Conservation (phyloP, 1,139 yeast species). For the Cylindricascospora bacillispora region DNA sequence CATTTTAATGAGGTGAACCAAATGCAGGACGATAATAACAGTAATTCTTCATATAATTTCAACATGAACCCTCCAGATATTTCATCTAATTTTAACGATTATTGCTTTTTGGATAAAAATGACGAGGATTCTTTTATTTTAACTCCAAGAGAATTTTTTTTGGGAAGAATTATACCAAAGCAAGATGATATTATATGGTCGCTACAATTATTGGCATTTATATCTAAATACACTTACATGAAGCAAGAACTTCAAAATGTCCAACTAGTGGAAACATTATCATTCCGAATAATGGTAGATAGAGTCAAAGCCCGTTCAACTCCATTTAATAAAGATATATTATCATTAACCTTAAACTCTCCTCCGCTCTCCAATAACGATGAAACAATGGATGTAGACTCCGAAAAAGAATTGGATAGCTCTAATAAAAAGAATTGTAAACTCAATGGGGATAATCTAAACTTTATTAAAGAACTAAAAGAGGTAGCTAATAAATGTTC, state of each 20-base stretch:
- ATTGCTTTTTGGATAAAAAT: slow-evolving; percentile 9
- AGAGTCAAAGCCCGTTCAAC: slow-evolving; percentile 11
- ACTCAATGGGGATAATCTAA: background rate
- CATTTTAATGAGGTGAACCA: slow-evolving; percentile 1
- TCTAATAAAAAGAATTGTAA: background rate
- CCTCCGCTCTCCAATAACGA: background rate
- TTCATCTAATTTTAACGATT: slow-evolving; percentile 5
- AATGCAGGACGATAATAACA: slow-evolving; percentile 2
- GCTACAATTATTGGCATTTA: slow-evolving; percentile 78
- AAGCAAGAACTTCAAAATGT: slow-evolving; percentile 65
- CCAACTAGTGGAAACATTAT: slow-evolving; percentile 38
- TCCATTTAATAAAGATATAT: background rate
- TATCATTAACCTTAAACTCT: background rate
- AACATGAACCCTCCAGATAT: slow-evolving; percentile 2
- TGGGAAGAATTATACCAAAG: slow-evolving; percentile 71
- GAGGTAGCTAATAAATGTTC: slow-evolving; percentile 3
- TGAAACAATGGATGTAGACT: background rate
- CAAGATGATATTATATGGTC: slow-evolving; percentile 95
- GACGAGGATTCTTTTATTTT: slow-evolving; percentile 15
- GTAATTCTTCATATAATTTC: slow-evolving; percentile 1
- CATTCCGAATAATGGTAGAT: slow-evolving; percentile 24
- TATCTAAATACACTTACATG: slow-evolving; percentile 77
- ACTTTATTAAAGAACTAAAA: background rate
- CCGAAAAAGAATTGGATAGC: slow-evolving; percentile 1
- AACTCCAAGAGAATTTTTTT: slow-evolving; percentile 52